Percentiles rank a stretch among this genome's conserved stretches.
phyloP scores from a whole-genome alignment of 495 filamentous ascomycete species.

The Staphylotrichum tortipilum region DNA sequence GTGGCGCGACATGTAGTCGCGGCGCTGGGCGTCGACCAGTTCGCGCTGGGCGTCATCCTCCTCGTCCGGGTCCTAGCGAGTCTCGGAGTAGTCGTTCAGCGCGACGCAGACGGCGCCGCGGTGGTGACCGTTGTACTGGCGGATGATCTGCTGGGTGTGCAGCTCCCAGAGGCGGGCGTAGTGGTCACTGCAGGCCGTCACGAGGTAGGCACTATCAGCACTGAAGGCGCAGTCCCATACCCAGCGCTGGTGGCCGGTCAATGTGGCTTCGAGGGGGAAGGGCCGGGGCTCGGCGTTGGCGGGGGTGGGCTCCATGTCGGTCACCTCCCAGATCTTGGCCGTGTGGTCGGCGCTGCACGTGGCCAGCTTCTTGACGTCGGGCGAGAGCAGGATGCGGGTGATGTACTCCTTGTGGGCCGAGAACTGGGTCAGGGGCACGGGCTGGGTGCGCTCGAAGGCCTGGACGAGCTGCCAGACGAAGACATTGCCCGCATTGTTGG shows the following conservation, averaged over 20 bases:
- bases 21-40: neutral
- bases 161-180: constrained; percentile 97
- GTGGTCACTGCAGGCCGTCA: constrained; percentile 97
- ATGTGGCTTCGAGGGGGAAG: constrained; percentile 77
- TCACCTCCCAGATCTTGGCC: constrained; percentile 92
- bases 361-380: constrained; percentile 93
- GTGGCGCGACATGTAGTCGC: neutral
- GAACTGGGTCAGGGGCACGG: constrained; percentile 87
- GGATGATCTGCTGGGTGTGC: constrained; percentile 72
- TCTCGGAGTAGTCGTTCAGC: constrained; percentile 91
- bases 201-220: constrained; percentile 90
- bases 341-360: constrained; percentile 98
- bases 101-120: constrained; percentile 92
- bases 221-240: constrained; percentile 99
- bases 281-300: constrained; percentile 33
- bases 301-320: constrained; percentile 46
- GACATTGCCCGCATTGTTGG: constrained; percentile 88
- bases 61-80: constrained; percentile 32
- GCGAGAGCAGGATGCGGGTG: constrained; percentile 88
- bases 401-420: constrained; percentile 89
- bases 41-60: neutral
- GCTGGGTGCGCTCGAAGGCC: constrained; percentile 71
- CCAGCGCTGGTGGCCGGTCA: constrained; percentile 94
- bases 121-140: constrained; percentile 97
- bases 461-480: constrained; percentile 93